Base-by-base conservation (phyloP, 768 basidiomycete genomes). In the Pisolithus sp. region DNA sequence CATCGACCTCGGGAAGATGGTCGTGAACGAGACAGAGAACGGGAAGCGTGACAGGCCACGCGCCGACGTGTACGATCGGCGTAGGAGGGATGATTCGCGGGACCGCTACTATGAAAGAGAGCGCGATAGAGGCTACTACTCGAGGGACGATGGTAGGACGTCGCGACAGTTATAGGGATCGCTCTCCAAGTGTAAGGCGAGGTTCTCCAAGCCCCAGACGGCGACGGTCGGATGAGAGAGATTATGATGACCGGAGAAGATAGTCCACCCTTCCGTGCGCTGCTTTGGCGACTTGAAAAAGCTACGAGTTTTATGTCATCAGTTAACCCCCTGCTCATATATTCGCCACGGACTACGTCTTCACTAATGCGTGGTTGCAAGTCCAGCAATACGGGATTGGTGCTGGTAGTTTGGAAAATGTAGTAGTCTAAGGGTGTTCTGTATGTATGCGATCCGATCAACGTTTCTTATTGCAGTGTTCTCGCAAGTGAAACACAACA, bases 61-160 rank as follows among this genome's bases (percentile, higher is more conserved):
- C 38, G 65, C 68, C 45, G 46, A 49, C 37, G 43, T 47, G 12
- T 43, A 48, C 49, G 67, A 61, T 15, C 65, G 56, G 31, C 66
- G 62, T 23, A 54, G 56, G 36, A 59, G 66, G 51, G 45, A 64
- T 23, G 59, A 66, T 26, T 58, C 63, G 37, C 65, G 61, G 26
- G 60, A 53, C 10, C 30, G 50, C 31, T 37, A 43, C 18, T 34
- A 23, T 9, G 62, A 61, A 7, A 53, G 57, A 38, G 55, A 52
- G 31, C 46, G 48, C 26, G 40, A 46, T 17, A 37, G 34, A 36
- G 53, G 43, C 2, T 57, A 53, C 48, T 13, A 54, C 43, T 55
- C 21, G 50, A 53, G 59, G 49, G 63, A 64, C 38, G 28, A 26
- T 17, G 57, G 63, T 21, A 62, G n/a, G 59, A 38, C 57, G 56